Evolutionary conservation across 345 rosid genomes (phyloP).

Genomic region (Noccaea caerulescens): DNA sequence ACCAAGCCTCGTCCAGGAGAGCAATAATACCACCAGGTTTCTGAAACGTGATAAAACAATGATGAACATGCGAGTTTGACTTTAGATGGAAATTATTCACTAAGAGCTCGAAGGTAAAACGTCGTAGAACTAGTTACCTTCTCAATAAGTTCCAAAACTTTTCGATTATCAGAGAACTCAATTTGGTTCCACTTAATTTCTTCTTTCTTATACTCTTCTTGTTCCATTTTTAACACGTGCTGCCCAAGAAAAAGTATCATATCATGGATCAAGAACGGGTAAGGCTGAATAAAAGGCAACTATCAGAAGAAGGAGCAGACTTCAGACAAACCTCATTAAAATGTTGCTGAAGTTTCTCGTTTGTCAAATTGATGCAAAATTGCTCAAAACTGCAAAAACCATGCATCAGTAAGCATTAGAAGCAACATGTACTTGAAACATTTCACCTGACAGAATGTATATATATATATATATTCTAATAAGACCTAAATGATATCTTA

Average conservation of each 20-base stretch:
- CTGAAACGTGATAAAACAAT: slow-evolving; percentile 51
- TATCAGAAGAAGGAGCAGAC: slow-evolving; percentile 20
- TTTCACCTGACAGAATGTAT: slow-evolving; percentile 6
- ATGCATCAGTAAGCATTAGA: slow-evolving; percentile 37
- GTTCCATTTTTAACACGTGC: slow-evolving; percentile 99
- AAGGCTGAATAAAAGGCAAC: slow-evolving; percentile 32
- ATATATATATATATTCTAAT: neutral
- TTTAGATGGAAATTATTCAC: slow-evolving; percentile 11
- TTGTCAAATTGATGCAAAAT: slow-evolving; percentile 97
- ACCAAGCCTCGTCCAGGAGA: slow-evolving; percentile 99
- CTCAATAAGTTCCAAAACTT: slow-evolving; percentile 92
- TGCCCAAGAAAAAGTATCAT: slow-evolving; percentile 48
- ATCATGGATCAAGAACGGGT: slow-evolving; percentile 39
- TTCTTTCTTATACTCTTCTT: slow-evolving; percentile 98
- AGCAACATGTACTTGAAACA: slow-evolving; percentile 12
- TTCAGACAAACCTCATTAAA: slow-evolving; percentile 79
- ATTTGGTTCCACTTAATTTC: slow-evolving; percentile 95
- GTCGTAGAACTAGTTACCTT: slow-evolving; percentile 59
- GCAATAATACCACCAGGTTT: slow-evolving; percentile 97
- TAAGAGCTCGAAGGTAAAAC: slow-evolving; percentile 20
- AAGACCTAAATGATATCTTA: neutral
- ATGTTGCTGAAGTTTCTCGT: slow-evolving; percentile 98
- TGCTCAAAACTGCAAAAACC: slow-evolving; percentile 88
- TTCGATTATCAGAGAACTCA: slow-evolving; percentile 82
- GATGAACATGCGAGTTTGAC: slow-evolving; percentile 17